Base-by-base conservation (phyloP, 257 asterid genomes). In the Lycium ferocissimum region DNA sequence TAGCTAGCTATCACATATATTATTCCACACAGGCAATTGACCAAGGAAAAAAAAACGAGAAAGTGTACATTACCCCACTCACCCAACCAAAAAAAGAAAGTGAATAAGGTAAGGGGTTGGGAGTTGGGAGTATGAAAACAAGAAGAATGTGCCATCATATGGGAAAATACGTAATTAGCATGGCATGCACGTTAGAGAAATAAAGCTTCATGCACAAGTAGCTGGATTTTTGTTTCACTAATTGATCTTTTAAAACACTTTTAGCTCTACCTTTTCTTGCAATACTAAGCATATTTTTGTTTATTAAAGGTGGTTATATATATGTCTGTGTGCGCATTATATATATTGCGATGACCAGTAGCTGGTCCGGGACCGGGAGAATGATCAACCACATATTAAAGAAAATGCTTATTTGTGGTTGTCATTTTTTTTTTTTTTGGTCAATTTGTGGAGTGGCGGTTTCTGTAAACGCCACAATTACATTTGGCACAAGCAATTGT, bases 111-210 rank as follows among this genome's bases (percentile, higher is more conserved):
- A 56, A 56, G 61, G 61, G 61, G 56, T 51, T 51, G 56, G 63
- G 63, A 7, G 22, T 57, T 57, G 63, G 63, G 63, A 38, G 47
- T 33, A 33, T 6, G 78, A 69, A 69, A 37, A 38, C 78, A 69
- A 76, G 81, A 75, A 75, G 12, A 51, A 38, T 22, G 81, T 75
- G 81, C 45, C 62, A 22, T 22, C 61, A 22, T 75, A 47, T 49
- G 81, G 38, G n/a, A 45, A 47, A 47, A 5, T 22, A 47, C 12
- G 62, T 18, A 49, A 75, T 62, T 75, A 17, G 40, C 59, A 73
- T 73, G 59, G 5, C 40, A 73, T 73, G 43, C 38, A 51, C 14
- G 63, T 22, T 53, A 26, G 63, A 76, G 63, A 51, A 40, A 18
- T 72, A 72, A 76, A 76, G 45, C 58, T 75, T 72, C 78, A 70